Percentiles rank a stretch among this genome's conserved stretches.
These are phyloP conservation scores for Senecio squalidus DNA, from an alignment of 140 eudicot species.

Conservation along the genomic window DNA sequence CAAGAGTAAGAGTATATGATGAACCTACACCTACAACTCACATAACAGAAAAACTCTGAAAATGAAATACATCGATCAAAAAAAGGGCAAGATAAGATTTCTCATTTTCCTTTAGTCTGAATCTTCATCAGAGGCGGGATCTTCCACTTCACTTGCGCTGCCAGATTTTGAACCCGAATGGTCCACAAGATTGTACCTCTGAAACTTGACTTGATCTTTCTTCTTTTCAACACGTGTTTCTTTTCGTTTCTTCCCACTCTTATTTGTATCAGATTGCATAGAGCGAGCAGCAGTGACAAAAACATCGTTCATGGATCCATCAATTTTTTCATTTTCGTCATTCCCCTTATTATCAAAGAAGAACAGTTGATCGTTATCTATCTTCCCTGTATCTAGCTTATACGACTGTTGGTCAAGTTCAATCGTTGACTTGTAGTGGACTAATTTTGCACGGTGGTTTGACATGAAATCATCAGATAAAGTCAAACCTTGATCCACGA, in stretches of 20 bases:
- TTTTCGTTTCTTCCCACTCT: conserved; percentile 43
- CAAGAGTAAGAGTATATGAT: neutral
- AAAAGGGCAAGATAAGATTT: neutral
- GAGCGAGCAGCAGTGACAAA: conserved; percentile 63
- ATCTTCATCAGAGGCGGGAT: conserved; percentile 56
- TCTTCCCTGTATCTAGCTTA: conserved; percentile 19
- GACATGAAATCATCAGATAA: conserved; percentile 45
- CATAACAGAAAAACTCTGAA: neutral
- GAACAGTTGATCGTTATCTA: conserved; percentile 35
- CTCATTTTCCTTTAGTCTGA: conserved; percentile 11
- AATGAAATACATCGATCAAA: conserved; percentile 3
- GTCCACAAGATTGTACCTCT: conserved; percentile 33
- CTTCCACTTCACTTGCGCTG: conserved; percentile 54
- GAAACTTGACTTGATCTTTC: conserved; percentile 38
- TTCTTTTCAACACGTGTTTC: conserved; percentile 20
- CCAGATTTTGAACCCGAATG: conserved; percentile 22
- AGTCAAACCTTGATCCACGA: conserved; percentile 52
- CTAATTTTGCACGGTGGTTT: conserved; percentile 35
- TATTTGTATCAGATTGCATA: conserved; percentile 40
- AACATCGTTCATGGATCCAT: conserved; percentile 39
- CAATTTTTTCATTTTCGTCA: conserved; percentile 34
- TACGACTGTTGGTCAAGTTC: conserved; percentile 30
- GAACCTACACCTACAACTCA: neutral
- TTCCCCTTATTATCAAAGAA: conserved; percentile 64
- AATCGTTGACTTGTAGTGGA: conserved; percentile 21